Percentiles rank a stretch among this genome's conserved stretches.
Conservation (phyloP, 2,329 filamentous ascomycete species). For the Fusarium secorum region DNA sequence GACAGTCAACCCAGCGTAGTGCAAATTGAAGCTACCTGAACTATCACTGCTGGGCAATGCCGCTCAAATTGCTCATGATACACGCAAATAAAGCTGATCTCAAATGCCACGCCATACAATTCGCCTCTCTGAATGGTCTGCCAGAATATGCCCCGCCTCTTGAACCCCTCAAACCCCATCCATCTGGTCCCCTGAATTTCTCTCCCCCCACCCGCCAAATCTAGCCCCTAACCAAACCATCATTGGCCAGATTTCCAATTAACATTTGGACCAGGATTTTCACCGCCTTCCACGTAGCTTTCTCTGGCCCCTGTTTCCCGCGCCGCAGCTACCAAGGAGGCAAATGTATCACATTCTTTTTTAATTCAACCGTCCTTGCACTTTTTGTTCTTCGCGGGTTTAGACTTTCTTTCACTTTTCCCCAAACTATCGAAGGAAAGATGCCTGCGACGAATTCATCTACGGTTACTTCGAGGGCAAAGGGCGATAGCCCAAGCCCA, state of each 20-base stretch:
- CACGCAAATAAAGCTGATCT: not conserved
- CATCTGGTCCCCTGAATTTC: slow-evolving; percentile 30
- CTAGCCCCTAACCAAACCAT: slow-evolving; percentile 22
- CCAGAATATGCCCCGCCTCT: slow-evolving; percentile 25
- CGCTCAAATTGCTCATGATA: not conserved
- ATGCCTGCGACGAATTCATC: slow-evolving; percentile 44
- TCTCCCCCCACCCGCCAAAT: slow-evolving; percentile 12
- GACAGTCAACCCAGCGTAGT: not conserved
- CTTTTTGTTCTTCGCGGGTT: not conserved
- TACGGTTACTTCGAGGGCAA: slow-evolving; percentile 47
- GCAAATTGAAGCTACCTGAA: not conserved
- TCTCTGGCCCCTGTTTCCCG: slow-evolving; percentile 9
- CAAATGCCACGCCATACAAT: slow-evolving; percentile 30
- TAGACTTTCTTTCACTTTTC: not conserved
- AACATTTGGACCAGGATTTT: slow-evolving; percentile 26
- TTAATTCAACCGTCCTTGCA: not conserved
- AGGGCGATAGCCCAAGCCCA: slow-evolving; percentile 33
- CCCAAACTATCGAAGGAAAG: not conserved
- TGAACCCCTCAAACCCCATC: slow-evolving; percentile 33
- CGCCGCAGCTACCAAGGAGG: slow-evolving; percentile 21
- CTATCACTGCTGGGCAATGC: not conserved
- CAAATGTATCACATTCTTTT: slow-evolving; percentile 30
- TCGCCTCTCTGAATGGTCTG: slow-evolving; percentile 27
- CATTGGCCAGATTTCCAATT: slow-evolving; percentile 17
- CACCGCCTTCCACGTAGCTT: slow-evolving; percentile 42